These are phyloP conservation scores for Ceratobasidium theobromae DNA, from an alignment of 1,284 basidiomycete species.

Conservation along the genomic window DNA sequence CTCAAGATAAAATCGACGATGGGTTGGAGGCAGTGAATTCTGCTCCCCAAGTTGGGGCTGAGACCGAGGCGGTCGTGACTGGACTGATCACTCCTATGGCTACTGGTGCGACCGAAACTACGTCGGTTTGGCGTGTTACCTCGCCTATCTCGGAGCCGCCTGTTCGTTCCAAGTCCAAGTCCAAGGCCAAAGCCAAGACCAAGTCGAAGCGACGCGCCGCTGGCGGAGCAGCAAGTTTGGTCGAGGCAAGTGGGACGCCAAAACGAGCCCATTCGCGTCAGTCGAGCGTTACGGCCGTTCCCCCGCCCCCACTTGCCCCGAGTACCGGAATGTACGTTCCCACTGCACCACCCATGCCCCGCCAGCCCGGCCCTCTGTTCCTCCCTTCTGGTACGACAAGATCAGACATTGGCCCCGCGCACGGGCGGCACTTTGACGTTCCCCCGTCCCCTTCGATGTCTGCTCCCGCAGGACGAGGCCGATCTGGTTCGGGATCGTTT, in stretches of 20 bases:
- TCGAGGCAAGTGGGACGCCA: not conserved
- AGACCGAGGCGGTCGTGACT: not conserved
- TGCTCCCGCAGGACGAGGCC: not conserved
- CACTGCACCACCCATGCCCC: not conserved
- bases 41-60: not conserved
- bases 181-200: not conserved
- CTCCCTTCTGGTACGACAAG: constrained; percentile 24
- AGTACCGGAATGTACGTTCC: not conserved
- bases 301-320: not conserved
- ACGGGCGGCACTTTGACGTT: constrained; percentile 14
- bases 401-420: constrained; percentile 14
- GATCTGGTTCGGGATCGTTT: constrained; percentile 17
- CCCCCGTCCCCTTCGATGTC: constrained; percentile 5
- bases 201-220: not conserved
- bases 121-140: not conserved
- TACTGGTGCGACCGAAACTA: not conserved
- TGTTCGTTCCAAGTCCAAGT: not conserved
- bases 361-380: not conserved
- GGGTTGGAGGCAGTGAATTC: no score
- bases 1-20: not conserved
- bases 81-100: not conserved
- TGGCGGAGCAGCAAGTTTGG: not conserved
- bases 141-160: not conserved
- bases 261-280: not conserved
- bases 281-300: not conserved